Base-by-base conservation (phyloP, 2,329 filamentous ascomycete genomes). In the Pyrenophora teres region DNA sequence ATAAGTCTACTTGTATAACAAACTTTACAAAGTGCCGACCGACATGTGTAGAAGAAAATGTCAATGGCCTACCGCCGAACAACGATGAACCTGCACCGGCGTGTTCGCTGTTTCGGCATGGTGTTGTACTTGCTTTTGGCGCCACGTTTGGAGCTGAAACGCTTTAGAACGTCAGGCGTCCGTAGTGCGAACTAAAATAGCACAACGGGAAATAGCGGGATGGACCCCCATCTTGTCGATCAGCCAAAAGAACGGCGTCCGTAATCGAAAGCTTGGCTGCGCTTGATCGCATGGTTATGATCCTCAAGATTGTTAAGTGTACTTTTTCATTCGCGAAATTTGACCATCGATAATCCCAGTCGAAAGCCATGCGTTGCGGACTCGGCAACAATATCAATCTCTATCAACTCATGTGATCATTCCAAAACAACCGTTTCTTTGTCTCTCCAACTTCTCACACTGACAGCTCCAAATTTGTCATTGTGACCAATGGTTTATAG, bases 81-180 rank as follows among this genome's bases (percentile, higher is more conserved):
- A 48, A 43, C 45, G 50, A 36, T 40, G 39, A 40, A 49, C 16
- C 40, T 15, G 39, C 39, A 27, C 8, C n/a, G 43, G 13, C n/a
- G 39, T 30, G 13, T 43, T 43, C 33, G 45, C 39, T 48, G 44
- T 52, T 49, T 43, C 33, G 35, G 27, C 36, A 49, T 43, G 8
- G 12, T 38, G 38, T 13, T 23, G 35, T 18, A 23, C 39, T 49
- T 52, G 39, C 39, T 43, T 48, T 31, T 49, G 39, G 45, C 40
- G 35, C 39, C 45, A 49, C 23, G 40, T 18, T 30, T 25, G 18
- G 35, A n/a, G 45, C 39, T 49, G 50, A 52, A 52, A 52, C 50
- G 32, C 15, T 44, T 33, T 33, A 42, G n/a, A 27, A 12, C 13
- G 44, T 35, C 43, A 27, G 19, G 49, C 37, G 18, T 27, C 35